Conservation (phyloP, 805 yeast genomes). For the Wickerhamiella azymoides region DNA sequence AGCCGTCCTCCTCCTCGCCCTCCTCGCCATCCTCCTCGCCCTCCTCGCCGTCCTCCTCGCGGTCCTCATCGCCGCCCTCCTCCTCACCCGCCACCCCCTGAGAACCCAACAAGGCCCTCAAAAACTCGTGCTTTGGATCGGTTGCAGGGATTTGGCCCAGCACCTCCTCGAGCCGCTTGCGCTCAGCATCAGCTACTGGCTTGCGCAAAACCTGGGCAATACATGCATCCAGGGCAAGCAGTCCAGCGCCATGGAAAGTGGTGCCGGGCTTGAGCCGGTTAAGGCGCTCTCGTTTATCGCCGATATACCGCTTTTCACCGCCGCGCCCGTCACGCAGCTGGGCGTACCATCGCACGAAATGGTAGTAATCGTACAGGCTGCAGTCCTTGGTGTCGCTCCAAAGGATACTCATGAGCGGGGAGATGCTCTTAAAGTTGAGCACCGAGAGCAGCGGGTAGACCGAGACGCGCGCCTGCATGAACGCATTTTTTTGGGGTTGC, state of each 20-base stretch:
- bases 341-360: slow-evolving; percentile 2
- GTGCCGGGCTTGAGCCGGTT: not conserved
- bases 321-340: not conserved
- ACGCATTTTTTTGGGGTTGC: not conserved
- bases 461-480: not conserved
- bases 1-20: too few species aligned
- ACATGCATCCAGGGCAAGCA: not conserved
- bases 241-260: not conserved
- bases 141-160: not conserved
- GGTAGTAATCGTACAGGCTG: not conserved
- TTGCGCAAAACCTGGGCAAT: not conserved
- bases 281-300: not conserved
- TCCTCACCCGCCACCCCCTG: too few species aligned
- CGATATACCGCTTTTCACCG: not conserved
- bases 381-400: not conserved
- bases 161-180: not conserved
- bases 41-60: too few species aligned
- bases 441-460: slow-evolving; percentile 1
- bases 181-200: not conserved
- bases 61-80: too few species aligned
- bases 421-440: not conserved
- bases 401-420: slow-evolving; percentile 1
- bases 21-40: too few species aligned
- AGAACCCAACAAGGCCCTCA: not conserved
- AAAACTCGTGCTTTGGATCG: not conserved